Conservation (phyloP, 495 filamentous ascomycete genomes). For the Tetracladium marchalianum region DNA sequence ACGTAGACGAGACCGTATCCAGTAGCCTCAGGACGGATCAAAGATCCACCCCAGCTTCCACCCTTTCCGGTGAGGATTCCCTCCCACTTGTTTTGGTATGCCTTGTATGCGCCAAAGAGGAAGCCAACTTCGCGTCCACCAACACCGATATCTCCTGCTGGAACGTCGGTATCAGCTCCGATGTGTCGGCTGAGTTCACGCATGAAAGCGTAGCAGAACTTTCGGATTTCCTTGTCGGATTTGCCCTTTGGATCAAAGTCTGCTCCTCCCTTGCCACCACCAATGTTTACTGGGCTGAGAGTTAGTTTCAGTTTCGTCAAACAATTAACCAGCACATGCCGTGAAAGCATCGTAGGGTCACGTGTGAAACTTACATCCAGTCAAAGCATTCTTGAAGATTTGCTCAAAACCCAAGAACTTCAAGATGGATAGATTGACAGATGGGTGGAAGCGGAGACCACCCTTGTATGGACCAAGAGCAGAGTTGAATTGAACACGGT, state of each 20-base stretch:
- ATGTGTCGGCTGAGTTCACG: constrained; percentile 89
- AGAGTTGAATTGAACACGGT: constrained; percentile 98
- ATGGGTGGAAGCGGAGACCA: constrained; percentile 89
- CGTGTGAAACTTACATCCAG: constrained; percentile 61
- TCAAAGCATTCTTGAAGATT: constrained; percentile 99
- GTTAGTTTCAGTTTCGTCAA: constrained; percentile 1
- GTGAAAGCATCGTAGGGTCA: neutral
- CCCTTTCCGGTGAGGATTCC: constrained; percentile 96
- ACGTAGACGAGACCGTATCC: constrained; percentile 91
- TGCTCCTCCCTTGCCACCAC: constrained; percentile 95
- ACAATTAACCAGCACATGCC: neutral
- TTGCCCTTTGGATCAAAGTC: constrained; percentile 99
- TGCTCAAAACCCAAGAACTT: constrained; percentile 99
- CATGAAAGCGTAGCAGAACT: constrained; percentile 97
- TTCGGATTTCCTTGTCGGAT: constrained; percentile 92
- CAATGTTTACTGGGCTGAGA: constrained; percentile 63
- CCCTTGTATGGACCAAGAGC: constrained; percentile 98
- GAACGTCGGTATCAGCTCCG: constrained; percentile 90
- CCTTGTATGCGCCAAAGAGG: constrained; percentile 93
- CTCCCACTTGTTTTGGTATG: constrained; percentile 81
- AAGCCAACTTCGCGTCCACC: constrained; percentile 83
- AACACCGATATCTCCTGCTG: constrained; percentile 92
- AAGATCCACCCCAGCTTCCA: constrained; percentile 77
- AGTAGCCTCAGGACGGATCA: constrained; percentile 96
- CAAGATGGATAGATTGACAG: constrained; percentile 92